Percentiles rank a stretch among this genome's conserved stretches.
These are phyloP conservation scores for Debaryomyces sp. DNA, from an alignment of 1,139 yeast species.

Conservation along the genomic window DNA sequence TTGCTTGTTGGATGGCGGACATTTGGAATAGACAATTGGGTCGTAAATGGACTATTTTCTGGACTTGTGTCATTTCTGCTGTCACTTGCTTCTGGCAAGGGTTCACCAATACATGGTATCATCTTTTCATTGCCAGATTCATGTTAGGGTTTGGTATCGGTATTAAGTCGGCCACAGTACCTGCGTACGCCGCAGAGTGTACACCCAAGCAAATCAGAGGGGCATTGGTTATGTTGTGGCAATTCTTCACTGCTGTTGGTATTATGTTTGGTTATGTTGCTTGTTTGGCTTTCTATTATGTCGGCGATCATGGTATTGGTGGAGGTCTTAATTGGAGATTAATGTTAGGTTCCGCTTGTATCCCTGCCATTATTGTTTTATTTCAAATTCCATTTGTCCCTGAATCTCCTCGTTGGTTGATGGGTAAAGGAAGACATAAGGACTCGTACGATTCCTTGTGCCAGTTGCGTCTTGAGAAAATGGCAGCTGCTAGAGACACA, in stretches of 20 bases:
- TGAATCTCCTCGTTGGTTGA: conserved; percentile 81
- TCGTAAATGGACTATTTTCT: conserved; percentile 73
- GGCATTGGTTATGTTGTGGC: conserved; percentile 86
- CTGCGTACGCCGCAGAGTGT: conserved; percentile 81
- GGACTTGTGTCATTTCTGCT: conserved; percentile 67
- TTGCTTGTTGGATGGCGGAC: conserved; percentile 78
- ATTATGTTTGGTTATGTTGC: conserved; percentile 80
- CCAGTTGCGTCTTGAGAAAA: conserved; percentile 50
- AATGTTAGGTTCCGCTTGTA: conserved; percentile 77
- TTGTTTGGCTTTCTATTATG: conserved; percentile 56
- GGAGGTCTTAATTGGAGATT: conserved; percentile 72
- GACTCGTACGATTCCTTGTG: conserved; percentile 60
- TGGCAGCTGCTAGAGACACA: conserved; percentile 75
- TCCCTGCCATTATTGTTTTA: conserved; percentile 72
- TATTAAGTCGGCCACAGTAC: conserved; percentile 79
- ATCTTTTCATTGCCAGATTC: conserved; percentile 72
- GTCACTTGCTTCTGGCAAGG: conserved; percentile 79
- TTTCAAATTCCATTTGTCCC: conserved; percentile 72
- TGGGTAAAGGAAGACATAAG: conserved; percentile 61
- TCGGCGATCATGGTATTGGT: conserved; percentile 41
- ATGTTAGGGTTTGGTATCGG: conserved; percentile 80
- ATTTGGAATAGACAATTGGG: conserved; percentile 65
- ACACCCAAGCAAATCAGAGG: conserved; percentile 79
- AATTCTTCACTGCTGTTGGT: conserved; percentile 85
- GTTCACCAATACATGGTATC: conserved; percentile 72